These are phyloP conservation scores for Nephelium lappaceum DNA, from an alignment of 345 rosid genomes.

Conservation along the genomic window DNA sequence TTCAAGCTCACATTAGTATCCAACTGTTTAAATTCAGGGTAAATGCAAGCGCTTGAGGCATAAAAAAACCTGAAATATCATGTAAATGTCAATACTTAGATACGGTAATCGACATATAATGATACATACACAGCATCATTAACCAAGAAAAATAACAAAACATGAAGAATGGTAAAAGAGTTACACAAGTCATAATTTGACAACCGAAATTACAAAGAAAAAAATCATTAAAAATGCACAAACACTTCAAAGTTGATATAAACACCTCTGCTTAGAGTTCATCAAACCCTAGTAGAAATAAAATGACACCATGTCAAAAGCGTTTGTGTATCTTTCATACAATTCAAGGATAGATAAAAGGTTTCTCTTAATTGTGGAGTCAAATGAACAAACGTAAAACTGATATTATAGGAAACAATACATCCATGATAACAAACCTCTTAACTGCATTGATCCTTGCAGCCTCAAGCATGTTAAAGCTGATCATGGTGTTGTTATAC, in stretches of 20 bases:
- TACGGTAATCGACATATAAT: neutral
- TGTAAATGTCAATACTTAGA: neutral
- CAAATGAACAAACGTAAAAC: neutral
- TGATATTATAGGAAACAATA: neutral
- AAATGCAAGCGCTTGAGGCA: constrained; percentile 98
- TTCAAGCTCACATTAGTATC: constrained; percentile 96
- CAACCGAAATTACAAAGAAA: neutral
- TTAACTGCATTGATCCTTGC: constrained; percentile 80
- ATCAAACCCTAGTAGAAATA: neutral
- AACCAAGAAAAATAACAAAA: neutral
- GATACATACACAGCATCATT: neutral
- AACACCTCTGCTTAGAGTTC: neutral
- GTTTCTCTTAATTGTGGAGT: neutral
- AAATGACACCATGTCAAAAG: neutral
- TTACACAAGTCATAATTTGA: neutral
- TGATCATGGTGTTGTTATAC: constrained; percentile 97
- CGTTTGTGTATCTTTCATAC: neutral
- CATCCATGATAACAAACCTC: constrained; percentile 50
- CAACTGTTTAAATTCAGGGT: constrained; percentile 93
- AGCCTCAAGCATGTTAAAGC: constrained; percentile 97
- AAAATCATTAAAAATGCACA: neutral
- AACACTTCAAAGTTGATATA: neutral
- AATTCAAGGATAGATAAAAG: neutral
- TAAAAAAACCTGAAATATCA: constrained; percentile 65
- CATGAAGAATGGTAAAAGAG: neutral